Evolutionary conservation across 2,329 filamentous ascomycete genomes (phyloP), one percentile per base, ranked within the genome.

Genomic region (Akanthomyces uredinophilus): DNA sequence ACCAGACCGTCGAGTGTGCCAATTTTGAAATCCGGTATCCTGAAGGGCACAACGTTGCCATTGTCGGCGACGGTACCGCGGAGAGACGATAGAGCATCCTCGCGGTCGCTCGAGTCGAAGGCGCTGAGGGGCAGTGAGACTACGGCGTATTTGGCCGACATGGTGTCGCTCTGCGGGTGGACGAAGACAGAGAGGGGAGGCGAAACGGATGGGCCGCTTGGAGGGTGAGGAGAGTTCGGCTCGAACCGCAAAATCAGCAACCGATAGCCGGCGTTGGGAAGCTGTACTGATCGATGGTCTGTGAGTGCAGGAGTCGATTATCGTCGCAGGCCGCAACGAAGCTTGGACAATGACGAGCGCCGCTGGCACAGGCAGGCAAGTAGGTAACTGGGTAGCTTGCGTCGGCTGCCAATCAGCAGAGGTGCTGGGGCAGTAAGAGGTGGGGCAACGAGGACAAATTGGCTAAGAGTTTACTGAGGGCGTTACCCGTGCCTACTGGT

Each of bases 1-100:
- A 99, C 92, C 63, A 99, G 83, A 44, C 90, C 92, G 78, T 99
- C 95, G 43, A 99, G 83, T 0, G 95, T 97, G 63, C 95, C 95
- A 74, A 99, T 96, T 81, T 98, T 99, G 84, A 99, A 97, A 67
- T 92, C 89, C 22, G 95, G 95, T 66, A 98, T 89, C 62, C 85
- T 79, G 73, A 98, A 97, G 2, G 87, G 87, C 57, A 87, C 79
- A 51, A 92, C 88, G 58, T 84, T 86, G 72, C 90, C 92, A 74
- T 90, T 87, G 69, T 96, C 91, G 62, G 85, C 78, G 61, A 96
- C 82, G 47, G 88, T 91, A 61, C 87, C 79, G 68, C 87, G 86
- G 65, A 99, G 78, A 51, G 91, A 85, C 53, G 87, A 84, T 67
- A 97, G 81, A 66, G 94, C 92, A 75, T 96, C 91, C 68, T 94